Conservation (phyloP, 495 filamentous ascomycete species). For the Aspergillus bridgeri region DNA sequence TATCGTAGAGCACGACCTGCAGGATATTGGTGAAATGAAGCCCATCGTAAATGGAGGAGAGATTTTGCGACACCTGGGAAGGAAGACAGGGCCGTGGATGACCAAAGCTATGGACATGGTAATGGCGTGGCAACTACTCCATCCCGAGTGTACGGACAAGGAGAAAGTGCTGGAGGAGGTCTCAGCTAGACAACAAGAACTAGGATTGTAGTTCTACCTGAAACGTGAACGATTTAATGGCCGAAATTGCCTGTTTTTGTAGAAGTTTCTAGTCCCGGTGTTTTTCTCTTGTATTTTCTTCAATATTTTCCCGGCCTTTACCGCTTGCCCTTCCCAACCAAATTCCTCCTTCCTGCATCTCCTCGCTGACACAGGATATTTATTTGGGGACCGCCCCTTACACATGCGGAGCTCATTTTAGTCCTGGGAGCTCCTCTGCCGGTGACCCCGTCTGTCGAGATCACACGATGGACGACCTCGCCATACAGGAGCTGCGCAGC, state of each 20-base stretch:
- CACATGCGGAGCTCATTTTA: neutral
- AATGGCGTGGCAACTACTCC: conserved; percentile 80
- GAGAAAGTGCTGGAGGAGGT: conserved; percentile 65
- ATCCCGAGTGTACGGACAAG: conserved; percentile 62
- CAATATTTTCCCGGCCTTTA: neutral
- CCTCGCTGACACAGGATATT: neutral
- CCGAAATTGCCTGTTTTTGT: neutral
- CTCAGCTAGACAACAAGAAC: conserved; percentile 47
- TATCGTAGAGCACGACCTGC: conserved; percentile 38
- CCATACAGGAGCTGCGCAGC: conserved; percentile 35
- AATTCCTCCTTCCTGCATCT: neutral
- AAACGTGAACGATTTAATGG: neutral
- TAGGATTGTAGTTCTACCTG: conserved; percentile 29
- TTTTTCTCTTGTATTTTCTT: neutral
- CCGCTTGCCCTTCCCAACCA: neutral
- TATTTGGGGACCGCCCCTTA: neutral
- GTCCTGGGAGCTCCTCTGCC: neutral
- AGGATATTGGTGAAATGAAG: conserved; percentile 48
- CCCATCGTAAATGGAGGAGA: conserved; percentile 63
- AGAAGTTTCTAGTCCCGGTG: no score
- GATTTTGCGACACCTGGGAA: conserved; percentile 57
- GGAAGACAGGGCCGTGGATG: conserved; percentile 75
- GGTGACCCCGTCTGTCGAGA: neutral
- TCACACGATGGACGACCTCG: neutral
- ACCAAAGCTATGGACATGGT: conserved; percentile 64